A percentile compares a stretch with the other conserved stretches of the same genome.
These are phyloP conservation scores for Colletotrichum cordylinicola DNA, from an alignment of 2,329 filamentous ascomycete species.

Conservation along the genomic window DNA sequence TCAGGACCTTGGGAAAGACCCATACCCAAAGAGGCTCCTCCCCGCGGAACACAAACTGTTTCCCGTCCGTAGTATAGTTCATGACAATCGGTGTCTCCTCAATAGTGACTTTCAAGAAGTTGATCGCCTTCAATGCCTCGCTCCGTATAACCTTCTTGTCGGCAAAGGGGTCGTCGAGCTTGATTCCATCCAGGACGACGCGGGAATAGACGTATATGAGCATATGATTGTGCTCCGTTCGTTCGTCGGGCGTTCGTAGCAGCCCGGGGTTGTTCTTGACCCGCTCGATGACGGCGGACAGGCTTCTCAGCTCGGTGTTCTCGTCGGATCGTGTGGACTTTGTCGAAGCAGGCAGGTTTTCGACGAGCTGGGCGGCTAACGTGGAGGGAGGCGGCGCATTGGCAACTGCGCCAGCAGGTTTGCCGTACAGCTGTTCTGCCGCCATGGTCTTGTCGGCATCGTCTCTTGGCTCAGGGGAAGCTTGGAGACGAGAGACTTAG, in stretches of 20 bases:
- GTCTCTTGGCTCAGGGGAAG: background rate
- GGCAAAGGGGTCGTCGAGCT: conserved; percentile 72
- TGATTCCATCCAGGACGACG: conserved; percentile 75
- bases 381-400: conserved; percentile 75
- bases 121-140: conserved; percentile 75
- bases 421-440: conserved; percentile 13
- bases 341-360: conserved; percentile 73
- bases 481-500: background rate
- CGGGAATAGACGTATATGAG: conserved; percentile 84
- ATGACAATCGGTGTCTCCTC: conserved; percentile 77
- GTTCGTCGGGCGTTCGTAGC: conserved; percentile 68
- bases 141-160: conserved; percentile 57
- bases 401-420: conserved; percentile 13
- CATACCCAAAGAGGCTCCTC: conserved; percentile 70
- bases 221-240: conserved; percentile 80
- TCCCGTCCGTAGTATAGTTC: conserved; percentile 45
- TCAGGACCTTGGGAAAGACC: conserved; percentile 65
- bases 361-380: conserved; percentile 85
- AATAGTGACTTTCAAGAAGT: conserved; percentile 78
- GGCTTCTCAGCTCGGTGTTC: conserved; percentile 75
- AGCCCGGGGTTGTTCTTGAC: conserved; percentile 56
- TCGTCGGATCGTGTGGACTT: conserved; percentile 68
- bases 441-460: conserved; percentile 16
- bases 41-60: conserved; percentile 56
- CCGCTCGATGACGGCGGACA: conserved; percentile 64